Evolutionary conservation across 179 eudicot species (phyloP), one percentile per base, ranked within the genome.

Genomic region (Beta lomatogona): DNA sequence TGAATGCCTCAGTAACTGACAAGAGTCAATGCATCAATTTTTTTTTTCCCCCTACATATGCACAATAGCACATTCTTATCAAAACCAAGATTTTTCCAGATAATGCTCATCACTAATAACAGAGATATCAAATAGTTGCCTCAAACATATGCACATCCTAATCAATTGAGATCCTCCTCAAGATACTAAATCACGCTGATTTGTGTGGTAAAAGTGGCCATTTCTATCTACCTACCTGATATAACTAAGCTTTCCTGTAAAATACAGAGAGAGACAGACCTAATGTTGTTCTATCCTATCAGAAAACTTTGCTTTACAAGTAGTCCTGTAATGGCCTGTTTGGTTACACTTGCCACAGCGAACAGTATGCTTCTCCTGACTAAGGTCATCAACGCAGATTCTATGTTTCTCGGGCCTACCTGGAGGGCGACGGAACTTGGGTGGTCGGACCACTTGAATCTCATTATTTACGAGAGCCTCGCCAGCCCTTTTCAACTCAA

Each of bases 351-450:
- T 89, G 68, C 91, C 86, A 82, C 95, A 92, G 53, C 80, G 93
- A 79, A 90, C 95, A 0, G 88, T 84, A 82, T 89, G 92, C 86
- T 90, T 92, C 72, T 80, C 88, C 9, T 85, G 89, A 63, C 75
- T 82, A n/a, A 82, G 71, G 72, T 84, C 91, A 78, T 91, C 89
- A 1, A 83, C 71, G 61, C 90, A 86, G 61, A 84, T 50, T 60
- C 87, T 77, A 77, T 90, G 90, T 79, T 91, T 91, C 75, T 90
- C 89, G 1, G 94, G 94, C 12, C 94, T 83, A 5, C 94, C 93
- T 4, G 93, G 94, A 3, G 88, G 90, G 6, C 94, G 77, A 19
- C 91, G 85, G 57, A 82, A 74, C 86, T 89, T 91, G 21, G 94
- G 94, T 5, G 92, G 94, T 74, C 85, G 86, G 21, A 91, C 92